Evolutionary conservation across 805 yeast species (phyloP).

Genomic region (Limtongia smithiae): DNA sequence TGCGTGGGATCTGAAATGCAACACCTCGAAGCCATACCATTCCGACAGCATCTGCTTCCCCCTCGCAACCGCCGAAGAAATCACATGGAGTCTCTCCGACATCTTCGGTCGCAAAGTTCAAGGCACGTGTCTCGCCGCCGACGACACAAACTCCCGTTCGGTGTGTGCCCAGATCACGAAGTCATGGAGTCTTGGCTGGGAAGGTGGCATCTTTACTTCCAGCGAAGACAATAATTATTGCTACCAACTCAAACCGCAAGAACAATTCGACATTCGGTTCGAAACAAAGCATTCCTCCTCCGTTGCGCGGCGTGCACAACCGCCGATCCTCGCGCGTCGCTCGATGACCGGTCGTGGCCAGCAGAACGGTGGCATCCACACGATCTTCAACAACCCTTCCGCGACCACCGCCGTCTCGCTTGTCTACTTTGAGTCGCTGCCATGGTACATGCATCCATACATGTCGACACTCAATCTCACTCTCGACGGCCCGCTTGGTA

Average conservation of each 20-base stretch:
- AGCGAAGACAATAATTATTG: slow-evolving; percentile 34
- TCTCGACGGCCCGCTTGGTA: background rate
- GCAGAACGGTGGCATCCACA: slow-evolving; percentile 84
- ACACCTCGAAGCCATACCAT: slow-evolving; percentile 50
- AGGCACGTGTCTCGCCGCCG: slow-evolving; percentile 53
- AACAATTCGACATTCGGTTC: slow-evolving; percentile 14
- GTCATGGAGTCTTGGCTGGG: slow-evolving; percentile 11
- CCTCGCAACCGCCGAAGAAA: slow-evolving; percentile 47
- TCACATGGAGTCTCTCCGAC: slow-evolving; percentile 53
- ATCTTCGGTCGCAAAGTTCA: slow-evolving; percentile 66
- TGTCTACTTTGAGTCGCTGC: slow-evolving; percentile 73
- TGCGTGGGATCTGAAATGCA: slow-evolving; percentile 72
- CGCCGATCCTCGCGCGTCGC: slow-evolving; percentile 73
- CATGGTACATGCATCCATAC: slow-evolving; percentile 89
- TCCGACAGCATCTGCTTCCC: slow-evolving; percentile 80
- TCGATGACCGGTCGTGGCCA: slow-evolving; percentile 90
- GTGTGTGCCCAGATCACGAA: slow-evolving; percentile 18
- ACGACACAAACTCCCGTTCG: slow-evolving; percentile 1
- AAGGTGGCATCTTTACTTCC: slow-evolving; percentile 15
- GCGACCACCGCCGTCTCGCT: slow-evolving; percentile 45
- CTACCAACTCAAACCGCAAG: slow-evolving; percentile 25
- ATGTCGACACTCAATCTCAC: slow-evolving; percentile 57
- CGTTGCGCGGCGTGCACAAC: slow-evolving; percentile 43
- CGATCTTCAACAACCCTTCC: slow-evolving; percentile 68
- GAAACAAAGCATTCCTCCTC: slow-evolving; percentile 46